Evolutionary conservation across 2,329 filamentous ascomycete genomes (phyloP), one percentile per base, ranked within the genome.

Genomic region (Coniosporium tulheliwenetii): DNA sequence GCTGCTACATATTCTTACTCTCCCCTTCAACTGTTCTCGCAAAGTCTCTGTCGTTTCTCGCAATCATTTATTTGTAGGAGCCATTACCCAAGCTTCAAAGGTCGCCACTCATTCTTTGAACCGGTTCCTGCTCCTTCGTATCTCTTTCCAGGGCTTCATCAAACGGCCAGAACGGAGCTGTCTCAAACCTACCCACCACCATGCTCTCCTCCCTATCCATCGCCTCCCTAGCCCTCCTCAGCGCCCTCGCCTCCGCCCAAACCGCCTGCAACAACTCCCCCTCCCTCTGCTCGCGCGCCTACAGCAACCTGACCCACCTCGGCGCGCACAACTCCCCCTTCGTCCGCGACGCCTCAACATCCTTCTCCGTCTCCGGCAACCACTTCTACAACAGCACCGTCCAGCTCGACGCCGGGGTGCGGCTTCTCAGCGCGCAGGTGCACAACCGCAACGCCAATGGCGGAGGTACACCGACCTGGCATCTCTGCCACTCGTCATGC

Each of bases 241-340:
- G 12, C 36, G 36, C 36, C n/a, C 13, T 10, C 12, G 46, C 57
- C 42, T 41, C 56, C 48, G 44, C 63, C 47, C 44, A 58, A 9
- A 61, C 60, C 15, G 75, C 77, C 30, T 91, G 85, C 71, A 91
- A 91, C 64, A 89, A 89, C 66, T 85, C 81, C 1, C 81, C 82
- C 0, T 63, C 69, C 36, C 71, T 91, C 34, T 91, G 85, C 66
- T 65, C 63, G 45, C 75, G 74, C 47, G 63, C 73, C 13, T 91
- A 91, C 65, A 78, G 76, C 62, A 75, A 81, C 48, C 73, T 91
- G 50, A 87, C 83, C 2, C 73, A 87, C 57, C 73, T 89, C 52
- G 82, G 82, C 15, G 81, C 80, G 13, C 83, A 87, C 62, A 72
- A 86, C 61, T 77, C 74, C 45, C 69, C 81, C 9, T 87, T 86